Base-by-base conservation (phyloP, 1,284 basidiomycete species). In the Macrocybe sp. region DNA sequence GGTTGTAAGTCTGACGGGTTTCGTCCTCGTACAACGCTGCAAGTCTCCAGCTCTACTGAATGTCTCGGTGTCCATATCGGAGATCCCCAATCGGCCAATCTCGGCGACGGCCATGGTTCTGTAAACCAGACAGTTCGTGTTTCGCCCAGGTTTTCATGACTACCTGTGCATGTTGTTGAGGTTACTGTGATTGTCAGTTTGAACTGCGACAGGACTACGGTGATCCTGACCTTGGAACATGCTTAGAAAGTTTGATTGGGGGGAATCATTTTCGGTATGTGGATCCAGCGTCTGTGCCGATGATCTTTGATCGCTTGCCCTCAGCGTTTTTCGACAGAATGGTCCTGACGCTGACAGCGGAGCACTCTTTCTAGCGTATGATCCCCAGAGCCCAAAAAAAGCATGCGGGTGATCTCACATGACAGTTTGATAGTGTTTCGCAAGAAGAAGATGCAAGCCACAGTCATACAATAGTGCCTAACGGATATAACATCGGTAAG, bases 131-230 rank as follows among this genome's bases (percentile, higher is more conserved):
- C 69, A 28, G 69, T 68, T 50, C 22, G 22, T 22, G 22, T 22
- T 22, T 22, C 22, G 22, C 22, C 2, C 2, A 3, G 22, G 22
- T 22, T 22, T 22, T 22, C 4, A 44, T 39, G 22, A 10, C 41
- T 36, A 32, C 14, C 1, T 31, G 32, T 9, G n/a, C 29, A 37
- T 16, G n/a, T 12, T 3, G 7, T 22, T 44, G 22, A 49, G 7
- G 64, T n/a, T 9, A 43, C 28, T 57, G 54, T 46, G 62, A 69
- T 14, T 63, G 66, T 50, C 67, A 83, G 68, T 70, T 75, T 11
- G 83, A 85, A 60, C 64, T 85, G 45, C 78, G 85, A 36, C 67
- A 82, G 56, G 81, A 85, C 57, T 85, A 68, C 51, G 77, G 75
- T 2, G 53, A 69, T 54, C 31, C 74, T 0, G 53, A 54, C 12